Evolutionary conservation across 495 filamentous ascomycete species (phyloP).

Genomic region (Bacidia gigantensis): DNA sequence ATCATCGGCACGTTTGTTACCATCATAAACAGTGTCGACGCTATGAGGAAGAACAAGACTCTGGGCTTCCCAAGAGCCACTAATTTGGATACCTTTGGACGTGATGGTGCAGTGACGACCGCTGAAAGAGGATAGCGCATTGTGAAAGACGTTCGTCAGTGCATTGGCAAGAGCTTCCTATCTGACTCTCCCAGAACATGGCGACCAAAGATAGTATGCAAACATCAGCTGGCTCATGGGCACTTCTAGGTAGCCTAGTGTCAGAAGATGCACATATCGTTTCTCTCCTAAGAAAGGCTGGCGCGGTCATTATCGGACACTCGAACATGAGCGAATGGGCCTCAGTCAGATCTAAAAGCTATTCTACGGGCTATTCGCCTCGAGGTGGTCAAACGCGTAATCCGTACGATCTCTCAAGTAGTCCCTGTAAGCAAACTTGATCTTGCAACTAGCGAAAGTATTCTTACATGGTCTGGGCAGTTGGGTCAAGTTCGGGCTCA

Average conservation of each 20-base stretch:
- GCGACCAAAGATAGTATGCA: slow-evolving; percentile 45
- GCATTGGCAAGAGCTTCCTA: background rate
- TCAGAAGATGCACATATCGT: slow-evolving; percentile 22
- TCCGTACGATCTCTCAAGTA: slow-evolving; percentile 15
- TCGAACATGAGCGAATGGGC: slow-evolving; percentile 30
- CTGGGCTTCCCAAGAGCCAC: slow-evolving; percentile 3
- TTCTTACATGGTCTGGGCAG: slow-evolving; percentile 23
- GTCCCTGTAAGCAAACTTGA: slow-evolving; percentile 12
- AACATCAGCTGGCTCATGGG: slow-evolving; percentile 33
- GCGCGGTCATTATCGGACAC: slow-evolving; percentile 33
- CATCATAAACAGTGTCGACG: slow-evolving; percentile 5
- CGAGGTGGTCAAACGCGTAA: slow-evolving; percentile 26
- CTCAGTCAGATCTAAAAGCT: slow-evolving; percentile 20
- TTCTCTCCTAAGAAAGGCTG: slow-evolving; percentile 24
- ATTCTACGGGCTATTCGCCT: slow-evolving; percentile 29
- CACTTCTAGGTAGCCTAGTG: slow-evolving; percentile 20
- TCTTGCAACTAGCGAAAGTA: background rate
- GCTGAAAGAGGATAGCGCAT: no score
- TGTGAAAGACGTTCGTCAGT: slow-evolving; percentile 34
- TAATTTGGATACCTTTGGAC: slow-evolving; percentile 11
- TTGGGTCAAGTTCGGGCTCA: slow-evolving; percentile 30
- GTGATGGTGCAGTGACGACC: no score
- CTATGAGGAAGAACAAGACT: slow-evolving; percentile 8
- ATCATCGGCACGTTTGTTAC: slow-evolving; percentile 15
- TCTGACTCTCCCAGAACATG: slow-evolving; percentile 31